phyloP scores from a whole-genome alignment of 331 rosid genomes.

The Quercus tomentella region DNA sequence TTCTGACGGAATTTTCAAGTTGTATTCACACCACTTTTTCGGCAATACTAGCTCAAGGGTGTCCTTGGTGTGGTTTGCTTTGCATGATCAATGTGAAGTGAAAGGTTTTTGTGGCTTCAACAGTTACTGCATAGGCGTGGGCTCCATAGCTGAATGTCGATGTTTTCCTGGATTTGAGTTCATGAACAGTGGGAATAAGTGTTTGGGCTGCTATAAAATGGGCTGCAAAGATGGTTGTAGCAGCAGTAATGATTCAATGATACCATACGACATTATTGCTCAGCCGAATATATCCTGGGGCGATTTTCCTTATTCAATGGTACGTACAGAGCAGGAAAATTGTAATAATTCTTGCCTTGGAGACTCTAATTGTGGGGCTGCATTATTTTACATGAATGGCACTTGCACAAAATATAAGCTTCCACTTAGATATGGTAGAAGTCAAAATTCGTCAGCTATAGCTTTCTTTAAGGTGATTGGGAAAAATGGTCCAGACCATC shows the following conservation, averaged over 20 bases:
- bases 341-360: too few species aligned
- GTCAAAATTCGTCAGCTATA: too few species aligned
- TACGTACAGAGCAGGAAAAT: too few species aligned
- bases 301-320: too few species aligned
- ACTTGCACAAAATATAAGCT: too few species aligned
- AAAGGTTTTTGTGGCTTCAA: conserved; percentile 6
- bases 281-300: not conserved
- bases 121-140: not conserved
- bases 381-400: too few species aligned
- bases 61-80: not conserved
- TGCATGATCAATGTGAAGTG: not conserved
- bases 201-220: not conserved
- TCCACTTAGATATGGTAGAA: too few species aligned
- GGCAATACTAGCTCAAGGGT: not conserved
- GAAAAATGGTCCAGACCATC: too few species aligned
- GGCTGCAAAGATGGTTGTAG: not conserved
- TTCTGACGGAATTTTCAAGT: conserved; percentile 9
- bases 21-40: not conserved
- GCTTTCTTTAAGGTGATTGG: too few species aligned
- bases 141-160: not conserved
- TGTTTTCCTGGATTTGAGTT: not conserved
- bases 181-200: not conserved
- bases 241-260: not conserved
- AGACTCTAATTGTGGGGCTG: too few species aligned
- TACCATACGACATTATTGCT: not conserved